These are phyloP conservation scores for Rhizopogon rudus DNA, from an alignment of 768 basidiomycete species.

Conservation along the genomic window DNA sequence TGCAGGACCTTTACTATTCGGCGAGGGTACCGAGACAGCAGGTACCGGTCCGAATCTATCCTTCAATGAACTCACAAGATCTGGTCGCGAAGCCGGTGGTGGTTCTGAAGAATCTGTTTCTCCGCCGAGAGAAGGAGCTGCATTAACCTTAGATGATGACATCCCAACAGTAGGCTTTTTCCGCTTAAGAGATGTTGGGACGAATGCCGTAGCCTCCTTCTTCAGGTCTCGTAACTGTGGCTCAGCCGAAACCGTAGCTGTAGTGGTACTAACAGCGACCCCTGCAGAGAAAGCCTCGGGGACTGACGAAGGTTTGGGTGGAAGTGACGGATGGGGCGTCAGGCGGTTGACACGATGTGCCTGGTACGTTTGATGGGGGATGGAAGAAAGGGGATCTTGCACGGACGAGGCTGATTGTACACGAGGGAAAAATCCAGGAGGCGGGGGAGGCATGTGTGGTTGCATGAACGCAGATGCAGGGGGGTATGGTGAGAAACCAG, in stretches of 20 bases:
- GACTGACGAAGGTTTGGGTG: constrained; percentile 35
- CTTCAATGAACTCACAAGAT: constrained; percentile 59
- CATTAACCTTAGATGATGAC: constrained; percentile 45
- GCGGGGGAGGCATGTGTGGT: constrained; percentile 34
- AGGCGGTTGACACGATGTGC: constrained; percentile 51
- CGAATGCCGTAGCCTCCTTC: constrained; percentile 91
- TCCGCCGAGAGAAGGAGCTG: constrained; percentile 53
- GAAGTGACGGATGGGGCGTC: constrained; percentile 37
- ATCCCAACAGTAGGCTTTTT: constrained; percentile 44
- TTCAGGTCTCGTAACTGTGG: constrained; percentile 90
- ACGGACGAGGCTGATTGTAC: constrained; percentile 45
- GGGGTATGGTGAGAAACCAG: constrained; percentile 22
- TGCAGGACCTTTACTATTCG: constrained; percentile 11
- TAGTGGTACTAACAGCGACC: constrained; percentile 31
- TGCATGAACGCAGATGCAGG: constrained; percentile 22
- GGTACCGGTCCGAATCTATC: constrained; percentile 50
- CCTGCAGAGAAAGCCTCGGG: constrained; percentile 30
- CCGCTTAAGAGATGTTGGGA: constrained; percentile 78
- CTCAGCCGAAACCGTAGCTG: constrained; percentile 76
- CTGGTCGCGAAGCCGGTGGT: constrained; percentile 46
- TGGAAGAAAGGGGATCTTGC: constrained; percentile 74
- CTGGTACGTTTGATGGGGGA: constrained; percentile 77
- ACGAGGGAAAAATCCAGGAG: constrained; percentile 64
- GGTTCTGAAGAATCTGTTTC: constrained; percentile 19
- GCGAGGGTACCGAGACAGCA: constrained; percentile 10